Evolutionary conservation across 345 rosid species (phyloP).

Genomic region (Heritiera fomes): DNA sequence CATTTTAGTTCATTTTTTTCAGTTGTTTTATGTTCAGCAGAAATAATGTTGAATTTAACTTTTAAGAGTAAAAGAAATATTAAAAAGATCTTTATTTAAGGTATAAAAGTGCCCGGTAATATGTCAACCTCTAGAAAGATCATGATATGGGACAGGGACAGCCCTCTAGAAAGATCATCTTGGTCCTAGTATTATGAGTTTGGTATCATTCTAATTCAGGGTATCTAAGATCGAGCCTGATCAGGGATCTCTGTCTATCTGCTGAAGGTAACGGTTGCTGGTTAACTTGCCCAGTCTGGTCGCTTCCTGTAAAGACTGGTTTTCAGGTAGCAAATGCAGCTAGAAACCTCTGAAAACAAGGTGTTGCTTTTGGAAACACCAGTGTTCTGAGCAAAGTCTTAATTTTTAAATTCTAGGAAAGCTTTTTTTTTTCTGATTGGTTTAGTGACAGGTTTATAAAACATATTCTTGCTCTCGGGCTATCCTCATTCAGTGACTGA

Average conservation of each 20-base stretch:
- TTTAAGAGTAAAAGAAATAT: not conserved
- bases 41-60: not conserved
- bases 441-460: not conserved
- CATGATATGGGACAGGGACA: not conserved
- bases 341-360: not conserved
- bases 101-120: not conserved
- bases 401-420: not conserved
- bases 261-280: not conserved
- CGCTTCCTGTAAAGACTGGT: not conserved
- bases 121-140: not conserved
- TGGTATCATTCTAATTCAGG: not conserved
- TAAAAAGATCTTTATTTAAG: not conserved
- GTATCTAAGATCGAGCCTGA: not conserved
- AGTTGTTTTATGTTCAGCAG: not conserved
- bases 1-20: not conserved
- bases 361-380: not conserved
- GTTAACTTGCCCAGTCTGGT: not conserved
- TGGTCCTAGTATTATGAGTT: not conserved
- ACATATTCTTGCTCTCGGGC: not conserved
- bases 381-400: not conserved
- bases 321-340: not conserved
- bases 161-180: not conserved
- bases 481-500: not conserved
- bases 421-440: not conserved
- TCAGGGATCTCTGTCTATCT: not conserved